These are phyloP conservation scores for Pseudomicrostroma phylloplanum DNA, from an alignment of 1,284 basidiomycete species.

Conservation along the genomic window DNA sequence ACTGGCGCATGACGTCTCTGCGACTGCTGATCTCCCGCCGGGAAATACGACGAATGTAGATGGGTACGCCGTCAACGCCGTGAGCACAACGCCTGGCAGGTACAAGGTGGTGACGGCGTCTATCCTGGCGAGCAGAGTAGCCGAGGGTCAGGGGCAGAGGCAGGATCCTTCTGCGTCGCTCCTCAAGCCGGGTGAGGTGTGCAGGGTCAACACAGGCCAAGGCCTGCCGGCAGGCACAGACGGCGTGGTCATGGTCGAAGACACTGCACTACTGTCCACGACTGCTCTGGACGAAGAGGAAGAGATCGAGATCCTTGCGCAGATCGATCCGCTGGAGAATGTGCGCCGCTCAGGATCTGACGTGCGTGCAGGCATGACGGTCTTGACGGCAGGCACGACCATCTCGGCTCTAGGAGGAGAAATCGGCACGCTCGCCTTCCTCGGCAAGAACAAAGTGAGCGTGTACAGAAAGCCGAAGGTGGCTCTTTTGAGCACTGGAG, in stretches of 20 bases:
- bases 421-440: slow-evolving; percentile 73
- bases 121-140: neutral
- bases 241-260: slow-evolving; percentile 83
- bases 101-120: slow-evolving; percentile 66
- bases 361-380: slow-evolving; percentile 63
- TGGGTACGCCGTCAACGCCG: slow-evolving; percentile 66
- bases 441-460: slow-evolving; percentile 61
- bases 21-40: slow-evolving; percentile 56
- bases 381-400: slow-evolving; percentile 61
- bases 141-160: neutral
- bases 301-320: slow-evolving; percentile 66
- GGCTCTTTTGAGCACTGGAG: slow-evolving; percentile 75
- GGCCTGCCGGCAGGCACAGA: slow-evolving; percentile 68
- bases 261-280: slow-evolving; percentile 64
- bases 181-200: slow-evolving; percentile 22
- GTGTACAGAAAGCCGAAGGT: slow-evolving; percentile 68
- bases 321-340: slow-evolving; percentile 65
- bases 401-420: slow-evolving; percentile 69
- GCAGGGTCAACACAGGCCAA: slow-evolving; percentile 51
- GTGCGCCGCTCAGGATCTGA: slow-evolving; percentile 69
- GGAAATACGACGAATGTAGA: slow-evolving; percentile 71
- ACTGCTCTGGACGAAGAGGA: slow-evolving; percentile 60
- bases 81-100: slow-evolving; percentile 55
- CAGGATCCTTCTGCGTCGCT: no score
- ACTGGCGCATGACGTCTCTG: slow-evolving; percentile 67